Conservation (phyloP, 495 filamentous ascomycete genomes). For the Staphylotrichum longicolle region DNA sequence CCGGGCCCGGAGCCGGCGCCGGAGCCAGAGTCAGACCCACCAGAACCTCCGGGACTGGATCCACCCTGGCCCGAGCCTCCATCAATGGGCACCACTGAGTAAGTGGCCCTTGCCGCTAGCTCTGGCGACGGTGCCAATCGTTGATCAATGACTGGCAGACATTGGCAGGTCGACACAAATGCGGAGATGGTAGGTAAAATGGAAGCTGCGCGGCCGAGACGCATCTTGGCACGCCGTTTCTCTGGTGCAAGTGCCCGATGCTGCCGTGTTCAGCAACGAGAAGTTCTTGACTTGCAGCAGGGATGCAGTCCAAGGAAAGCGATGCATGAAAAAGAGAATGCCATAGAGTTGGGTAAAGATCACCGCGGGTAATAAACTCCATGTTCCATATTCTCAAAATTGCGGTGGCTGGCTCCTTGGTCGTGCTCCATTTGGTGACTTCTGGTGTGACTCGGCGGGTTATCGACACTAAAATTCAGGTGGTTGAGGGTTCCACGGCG, state of each 20-base stretch:
- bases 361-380: background rate
- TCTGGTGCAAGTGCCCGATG: constrained; percentile 3
- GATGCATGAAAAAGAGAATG: background rate
- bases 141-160: constrained; percentile 24
- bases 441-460: background rate
- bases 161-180: constrained; percentile 16
- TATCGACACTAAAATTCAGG: constrained; percentile 20
- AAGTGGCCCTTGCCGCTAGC: constrained; percentile 30
- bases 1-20: constrained; percentile 24
- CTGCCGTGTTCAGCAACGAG: background rate
- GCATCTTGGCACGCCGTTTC: constrained; percentile 21
- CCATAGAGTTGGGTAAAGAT: background rate
- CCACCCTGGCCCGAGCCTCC: constrained; percentile 26
- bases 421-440: background rate
- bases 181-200: constrained; percentile 11
- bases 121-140: background rate
- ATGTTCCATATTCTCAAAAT: constrained; percentile 1
- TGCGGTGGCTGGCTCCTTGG: constrained; percentile 12
- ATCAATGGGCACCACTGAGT: constrained; percentile 33
- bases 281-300: background rate
- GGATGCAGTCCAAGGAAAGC: background rate
- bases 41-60: constrained; percentile 7
- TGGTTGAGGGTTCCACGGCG: constrained; percentile 22
- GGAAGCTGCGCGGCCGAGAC: constrained; percentile 13
- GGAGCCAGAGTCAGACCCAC: constrained; percentile 20